A percentile compares a stretch with the other conserved stretches of the same genome.
phyloP scores from a whole-genome alignment of 306 rosid species.

The Dryas drummondii region DNA sequence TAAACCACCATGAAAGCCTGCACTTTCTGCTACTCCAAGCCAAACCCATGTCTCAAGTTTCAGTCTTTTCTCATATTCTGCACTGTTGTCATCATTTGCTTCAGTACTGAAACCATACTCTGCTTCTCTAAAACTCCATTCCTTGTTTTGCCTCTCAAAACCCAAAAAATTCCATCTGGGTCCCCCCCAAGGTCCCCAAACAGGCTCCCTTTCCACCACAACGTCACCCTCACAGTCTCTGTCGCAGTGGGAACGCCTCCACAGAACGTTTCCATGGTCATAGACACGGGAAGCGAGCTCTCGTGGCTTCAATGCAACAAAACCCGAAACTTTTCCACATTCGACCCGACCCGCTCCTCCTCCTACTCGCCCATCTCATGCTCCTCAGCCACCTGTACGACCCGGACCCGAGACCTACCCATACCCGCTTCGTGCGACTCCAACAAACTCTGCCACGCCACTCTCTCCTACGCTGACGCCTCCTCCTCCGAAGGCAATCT shows the following conservation, averaged over 20 bases:
- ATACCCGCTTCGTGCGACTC: conserved; percentile 85
- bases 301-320: conserved; percentile 79
- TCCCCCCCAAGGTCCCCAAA: conserved; percentile 60
- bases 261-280: conserved; percentile 77
- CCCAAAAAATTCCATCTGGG: conserved; percentile 57
- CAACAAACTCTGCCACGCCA: conserved; percentile 77
- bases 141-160: conserved; percentile 61
- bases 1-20: conserved; percentile 35
- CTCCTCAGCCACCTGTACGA: conserved; percentile 68
- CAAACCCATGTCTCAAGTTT: conserved; percentile 27
- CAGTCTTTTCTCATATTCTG: conserved; percentile 25
- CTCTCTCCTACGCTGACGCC: conserved; percentile 76
- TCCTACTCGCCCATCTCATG: conserved; percentile 58
- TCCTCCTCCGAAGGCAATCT: conserved; percentile 82
- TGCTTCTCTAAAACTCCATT: conserved; percentile 20
- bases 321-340: conserved; percentile 18
- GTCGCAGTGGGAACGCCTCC: conserved; percentile 77
- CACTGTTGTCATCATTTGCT: conserved; percentile 13
- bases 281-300: conserved; percentile 89
- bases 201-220: conserved; percentile 75
- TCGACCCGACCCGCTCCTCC: conserved; percentile 51
- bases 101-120: neutral
- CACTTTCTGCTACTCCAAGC: conserved; percentile 18
- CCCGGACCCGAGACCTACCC: conserved; percentile 63
- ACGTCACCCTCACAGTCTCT: conserved; percentile 65